Conservation (phyloP, 228 moss, liverwort and hornwort species). For the Sphagnum magellanicum region DNA sequence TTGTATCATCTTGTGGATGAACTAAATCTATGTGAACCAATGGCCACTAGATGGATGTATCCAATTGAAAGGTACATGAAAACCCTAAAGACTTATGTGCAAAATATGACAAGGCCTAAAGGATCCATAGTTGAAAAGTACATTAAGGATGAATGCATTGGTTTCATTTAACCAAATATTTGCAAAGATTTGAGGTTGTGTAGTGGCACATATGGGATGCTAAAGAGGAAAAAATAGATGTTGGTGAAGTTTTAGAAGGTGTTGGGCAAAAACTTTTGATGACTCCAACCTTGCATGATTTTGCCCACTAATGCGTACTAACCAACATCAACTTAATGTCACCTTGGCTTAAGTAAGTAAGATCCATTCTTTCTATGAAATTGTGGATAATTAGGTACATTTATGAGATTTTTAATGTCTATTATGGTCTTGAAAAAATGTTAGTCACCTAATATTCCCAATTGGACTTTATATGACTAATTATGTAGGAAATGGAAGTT, state of each 20-base stretch:
- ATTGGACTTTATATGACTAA: background rate
- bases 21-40: background rate
- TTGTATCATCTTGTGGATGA: background rate
- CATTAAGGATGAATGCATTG: background rate
- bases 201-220: background rate
- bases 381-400: too few species aligned
- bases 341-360: too few species aligned
- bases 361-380: too few species aligned
- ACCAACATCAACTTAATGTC: too few species aligned
- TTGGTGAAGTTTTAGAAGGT: background rate
- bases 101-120: too few species aligned
- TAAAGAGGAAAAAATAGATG: background rate
- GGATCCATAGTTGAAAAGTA: background rate
- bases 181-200: background rate
- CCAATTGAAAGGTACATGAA: background rate
- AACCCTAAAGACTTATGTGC: too few species aligned
- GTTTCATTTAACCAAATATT: background rate
- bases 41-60: background rate
- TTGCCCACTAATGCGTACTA: background rate
- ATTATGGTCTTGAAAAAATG: too few species aligned
- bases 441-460: too few species aligned
- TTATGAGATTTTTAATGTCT: too few species aligned
- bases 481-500: background rate
- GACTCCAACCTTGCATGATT: background rate
- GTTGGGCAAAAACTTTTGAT: background rate